Base-by-base conservation (phyloP, 1,139 yeast species). In the Geotrichum phurueaensis region DNA sequence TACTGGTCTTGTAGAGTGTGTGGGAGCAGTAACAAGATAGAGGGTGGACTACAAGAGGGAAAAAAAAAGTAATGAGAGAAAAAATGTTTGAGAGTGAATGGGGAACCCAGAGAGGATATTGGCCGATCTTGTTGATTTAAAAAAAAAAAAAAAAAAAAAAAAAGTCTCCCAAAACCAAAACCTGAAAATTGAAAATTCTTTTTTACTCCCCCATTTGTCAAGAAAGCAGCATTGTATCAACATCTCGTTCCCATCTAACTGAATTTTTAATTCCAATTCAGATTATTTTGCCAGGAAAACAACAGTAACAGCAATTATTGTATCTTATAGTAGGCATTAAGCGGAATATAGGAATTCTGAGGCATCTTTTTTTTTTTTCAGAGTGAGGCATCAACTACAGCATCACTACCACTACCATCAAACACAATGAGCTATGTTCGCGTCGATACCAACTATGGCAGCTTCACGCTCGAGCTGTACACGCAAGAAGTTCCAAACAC, bases 401-500 rank as follows among this genome's bases (percentile, higher is more conserved):
- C 48, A 13, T 22, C 23, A 33, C 6, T 22, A 31, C 18, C 29
- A 51, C 29, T 6, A 25, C 29, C 6, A 25, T 6, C 29, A 25
- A 6, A n/a, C 54, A 57, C 22, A 20, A 62, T 62, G 64, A 58
- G 60, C 27, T 43, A 52, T 20, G 65, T 67, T 10, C 54, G 54
- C 22, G 53, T 67, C 20, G 60, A 66, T 52, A 67, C 70, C 25
- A 59, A 62, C 20, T 60, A 65, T 65, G 75, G 75, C 22, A 54
- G 65, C 12, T 63, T 71, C 39, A 64, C 69, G 25, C 59, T 72
- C 48, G 75, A 72, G 63, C 66, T 72, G 29, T 72, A 72, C 64
- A 61, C 64, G n/a, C 48, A 63, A 15, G 74, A 72, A 54, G 74
- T 75, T 12, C 75, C 75, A 15, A 57, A 65, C 64, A 71, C 74